Evolutionary conservation across 306 rosid species (phyloP), one percentile per base, ranked within the genome.

Genomic region (Alnus glutinosa): DNA sequence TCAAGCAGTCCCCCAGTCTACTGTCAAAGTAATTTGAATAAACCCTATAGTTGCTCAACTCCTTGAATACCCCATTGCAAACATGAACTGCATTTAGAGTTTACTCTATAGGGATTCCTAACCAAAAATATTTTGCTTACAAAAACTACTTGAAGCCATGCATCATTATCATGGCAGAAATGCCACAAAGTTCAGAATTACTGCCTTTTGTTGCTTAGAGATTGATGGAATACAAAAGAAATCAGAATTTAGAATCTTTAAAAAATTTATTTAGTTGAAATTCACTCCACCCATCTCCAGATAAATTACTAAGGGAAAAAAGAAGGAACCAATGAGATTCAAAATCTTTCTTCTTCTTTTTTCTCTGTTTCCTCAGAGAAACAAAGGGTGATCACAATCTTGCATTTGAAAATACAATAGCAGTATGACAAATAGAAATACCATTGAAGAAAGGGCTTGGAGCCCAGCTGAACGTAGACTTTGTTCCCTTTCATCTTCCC

Each of bases 381-480:
- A 67, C 18, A 77, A 71, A 28, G 46, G 37, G 37, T 42, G 46
- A 42, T 42, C 46, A 42, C 46, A 42, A 42, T 42, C 46, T 42
- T 42, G 46, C 8, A 1, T 42, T 42, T 42, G 46, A 42, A 42
- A 42, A 42, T 42, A 42, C 7, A 42, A 42, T 42, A 42, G 69
- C 79, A 55, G 75, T 66, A 80, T 77, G 46, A 70, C 61, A 57
- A 80, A 84, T 77, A 61, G 74, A 75, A 39, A n/a, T 93, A 93
- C 98, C 99, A 96, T 85, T 50, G 99, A 80, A 50, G 99, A 89
- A 72, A 96, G 99, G 78, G 90, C 85, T 86, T 87, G 93, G 80
- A 93, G 85, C 69, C 94, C 94, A 81, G 96, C 89, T 23, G 94
- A 79, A 79, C 93, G 89, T 58, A 82, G 86, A 63, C 13, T 73